Evolutionary conservation across 768 basidiomycete genomes (phyloP).

Genomic region (Albatrellus ellisii): DNA sequence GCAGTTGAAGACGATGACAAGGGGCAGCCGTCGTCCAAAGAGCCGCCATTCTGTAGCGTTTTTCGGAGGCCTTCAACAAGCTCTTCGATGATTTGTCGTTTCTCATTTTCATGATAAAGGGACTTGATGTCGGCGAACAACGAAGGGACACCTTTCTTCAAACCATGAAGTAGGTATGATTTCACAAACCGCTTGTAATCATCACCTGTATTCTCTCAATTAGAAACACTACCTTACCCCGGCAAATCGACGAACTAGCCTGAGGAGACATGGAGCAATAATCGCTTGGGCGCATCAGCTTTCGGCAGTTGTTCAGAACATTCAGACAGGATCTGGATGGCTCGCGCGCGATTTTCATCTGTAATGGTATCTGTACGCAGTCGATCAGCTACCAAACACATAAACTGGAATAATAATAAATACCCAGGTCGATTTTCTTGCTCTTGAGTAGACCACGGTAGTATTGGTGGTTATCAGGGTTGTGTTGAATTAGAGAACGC

Average conservation of each 20-base stretch:
- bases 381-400: not conserved
- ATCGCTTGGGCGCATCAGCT: constrained; percentile 57
- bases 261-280: constrained; percentile 55
- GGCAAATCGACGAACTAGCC: constrained; percentile 22
- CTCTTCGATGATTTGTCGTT: constrained; percentile 57
- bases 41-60: constrained; percentile 20
- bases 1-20: no score
- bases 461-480: constrained; percentile 72
- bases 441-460: constrained; percentile 62
- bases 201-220: constrained; percentile 32
- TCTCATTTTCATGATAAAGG: constrained; percentile 54
- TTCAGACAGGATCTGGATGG: constrained; percentile 42
- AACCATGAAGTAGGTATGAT: constrained; percentile 53
- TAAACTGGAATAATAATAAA: constrained; percentile 10
- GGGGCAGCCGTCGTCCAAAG: constrained; percentile 6
- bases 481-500: constrained; percentile 70
- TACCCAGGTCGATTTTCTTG: constrained; percentile 56
- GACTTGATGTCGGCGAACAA: constrained; percentile 87
- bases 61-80: constrained; percentile 41
- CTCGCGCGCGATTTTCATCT: constrained; percentile 37
- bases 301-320: constrained; percentile 52
- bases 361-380: constrained; percentile 29
- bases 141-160: constrained; percentile 84
- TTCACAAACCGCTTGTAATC: constrained; percentile 52
- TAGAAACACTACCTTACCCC: not conserved